Percentiles rank a stretch among this genome's conserved stretches.
Evolutionary conservation across 768 basidiomycete genomes (phyloP).

Genomic region (Termitomyces sp.): DNA sequence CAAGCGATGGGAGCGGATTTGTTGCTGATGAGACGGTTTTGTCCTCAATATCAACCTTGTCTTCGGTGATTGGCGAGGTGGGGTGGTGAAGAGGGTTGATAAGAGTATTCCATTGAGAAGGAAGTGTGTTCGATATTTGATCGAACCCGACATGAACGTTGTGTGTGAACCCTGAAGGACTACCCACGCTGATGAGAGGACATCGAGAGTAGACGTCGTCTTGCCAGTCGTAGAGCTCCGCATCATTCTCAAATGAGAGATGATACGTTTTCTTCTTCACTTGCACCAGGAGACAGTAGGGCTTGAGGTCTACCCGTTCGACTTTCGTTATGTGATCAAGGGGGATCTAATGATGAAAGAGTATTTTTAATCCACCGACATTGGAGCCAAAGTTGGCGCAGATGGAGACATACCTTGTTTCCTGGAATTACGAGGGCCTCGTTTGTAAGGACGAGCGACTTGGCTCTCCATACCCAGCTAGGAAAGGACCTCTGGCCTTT

Average conservation of each 20-base stretch:
- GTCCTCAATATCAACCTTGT: conserved; percentile 1
- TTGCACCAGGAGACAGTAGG: conserved; percentile 29
- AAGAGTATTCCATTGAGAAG: conserved; percentile 12
- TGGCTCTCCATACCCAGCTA: conserved; percentile 15
- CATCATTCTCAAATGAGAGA: conserved; percentile 31
- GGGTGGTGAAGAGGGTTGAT: conserved; percentile 1
- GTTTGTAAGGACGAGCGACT: conserved; percentile 16
- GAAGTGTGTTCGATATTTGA: conserved; percentile 17
- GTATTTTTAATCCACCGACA: not conserved
- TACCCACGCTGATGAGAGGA: conserved; percentile 28
- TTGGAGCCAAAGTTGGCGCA: not conserved
- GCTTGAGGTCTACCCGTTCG: conserved; percentile 32
- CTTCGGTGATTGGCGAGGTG: not conserved
- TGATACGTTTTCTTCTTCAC: conserved; percentile 26
- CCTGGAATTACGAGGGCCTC: conserved; percentile 13
- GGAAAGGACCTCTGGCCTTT: conserved; percentile 12
- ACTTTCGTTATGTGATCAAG: conserved; percentile 30
- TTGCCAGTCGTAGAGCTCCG: conserved; percentile 40
- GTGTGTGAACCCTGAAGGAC: conserved; percentile 33
- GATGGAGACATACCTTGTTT: conserved; percentile 10
- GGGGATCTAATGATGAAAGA: conserved; percentile 14
- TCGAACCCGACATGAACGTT: conserved; percentile 33
- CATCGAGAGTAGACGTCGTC: conserved; percentile 38
- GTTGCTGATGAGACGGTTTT: not conserved
- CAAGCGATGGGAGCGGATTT: conserved; percentile 9